Evolutionary conservation across 257 asterid species (phyloP).

Genomic region (Solanum bukasovii): DNA sequence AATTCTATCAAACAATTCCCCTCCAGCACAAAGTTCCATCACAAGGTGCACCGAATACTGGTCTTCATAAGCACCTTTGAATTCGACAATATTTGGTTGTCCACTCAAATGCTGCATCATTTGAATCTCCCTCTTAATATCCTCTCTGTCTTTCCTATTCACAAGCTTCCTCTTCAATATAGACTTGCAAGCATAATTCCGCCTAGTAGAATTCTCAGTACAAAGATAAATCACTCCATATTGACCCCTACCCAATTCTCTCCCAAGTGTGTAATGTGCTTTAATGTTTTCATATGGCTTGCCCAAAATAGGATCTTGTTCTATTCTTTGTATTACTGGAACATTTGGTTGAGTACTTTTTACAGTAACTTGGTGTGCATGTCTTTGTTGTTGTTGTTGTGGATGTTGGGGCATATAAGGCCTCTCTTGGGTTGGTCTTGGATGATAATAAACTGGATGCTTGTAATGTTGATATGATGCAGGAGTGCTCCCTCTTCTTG

Average conservation of each 20-base stretch:
- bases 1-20: slow-evolving; percentile 72
- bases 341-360: slow-evolving; percentile 14
- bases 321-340: slow-evolving; percentile 22
- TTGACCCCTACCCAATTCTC: slow-evolving; percentile 74
- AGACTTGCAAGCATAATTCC: slow-evolving; percentile 62
- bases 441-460: slow-evolving; percentile 12
- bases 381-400: not conserved
- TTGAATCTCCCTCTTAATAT: slow-evolving; percentile 71
- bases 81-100: slow-evolving; percentile 75
- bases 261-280: slow-evolving; percentile 40
- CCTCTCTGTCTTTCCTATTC: slow-evolving; percentile 62
- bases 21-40: slow-evolving; percentile 84
- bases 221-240: slow-evolving; percentile 67
- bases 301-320: slow-evolving; percentile 43
- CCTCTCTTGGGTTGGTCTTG: slow-evolving; percentile 27
- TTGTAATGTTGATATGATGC: not conserved
- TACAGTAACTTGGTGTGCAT: slow-evolving; percentile 6
- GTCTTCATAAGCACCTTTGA: slow-evolving; percentile 77
- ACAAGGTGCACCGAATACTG: slow-evolving; percentile 61
- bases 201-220: slow-evolving; percentile 43
- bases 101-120: slow-evolving; percentile 85
- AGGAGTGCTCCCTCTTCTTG: not conserved
- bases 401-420: slow-evolving; percentile 9
- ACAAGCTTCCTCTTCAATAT: slow-evolving; percentile 72
- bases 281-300: slow-evolving; percentile 59